These are phyloP conservation scores for Aspergillus ostianus DNA, from an alignment of 495 filamentous ascomycete genomes.

Conservation along the genomic window DNA sequence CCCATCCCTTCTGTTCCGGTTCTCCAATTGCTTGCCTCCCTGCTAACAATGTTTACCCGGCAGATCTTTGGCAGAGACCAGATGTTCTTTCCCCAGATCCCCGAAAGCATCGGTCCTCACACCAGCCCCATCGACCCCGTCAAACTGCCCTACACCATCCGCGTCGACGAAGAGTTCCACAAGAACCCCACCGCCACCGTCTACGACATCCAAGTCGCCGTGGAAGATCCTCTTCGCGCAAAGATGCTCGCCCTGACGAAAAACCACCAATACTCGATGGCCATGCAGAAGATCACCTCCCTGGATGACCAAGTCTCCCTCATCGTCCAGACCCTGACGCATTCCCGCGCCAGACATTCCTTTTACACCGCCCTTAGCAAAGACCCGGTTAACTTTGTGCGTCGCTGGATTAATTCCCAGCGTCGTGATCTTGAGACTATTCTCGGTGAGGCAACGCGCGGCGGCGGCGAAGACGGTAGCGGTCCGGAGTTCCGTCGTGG, in stretches of 20 bases:
- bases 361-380: conserved; percentile 74
- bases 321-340: conserved; percentile 71
- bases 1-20: neutral
- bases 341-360: conserved; percentile 79
- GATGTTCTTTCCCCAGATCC: conserved; percentile 86
- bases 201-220: conserved; percentile 82
- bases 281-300: conserved; percentile 65
- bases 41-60: conserved; percentile 12
- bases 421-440: conserved; percentile 87
- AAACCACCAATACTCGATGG: conserved; percentile 48
- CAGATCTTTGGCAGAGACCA: conserved; percentile 77
- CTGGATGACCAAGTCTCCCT: conserved; percentile 84
- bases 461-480: conserved; percentile 61
- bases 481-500: conserved; percentile 60
- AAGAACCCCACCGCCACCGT: conserved; percentile 61
- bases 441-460: conserved; percentile 72
- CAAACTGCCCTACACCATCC: conserved; percentile 87
- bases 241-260: conserved; percentile 61
- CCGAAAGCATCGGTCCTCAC: conserved; percentile 69
- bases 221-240: conserved; percentile 77
- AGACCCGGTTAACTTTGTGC: conserved; percentile 80
- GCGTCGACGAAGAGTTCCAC: conserved; percentile 85
- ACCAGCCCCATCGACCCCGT: conserved; percentile 78
- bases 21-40: neutral
- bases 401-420: conserved; percentile 82